Base-by-base conservation (phyloP, 768 basidiomycete genomes). In the Suillus luteus region DNA sequence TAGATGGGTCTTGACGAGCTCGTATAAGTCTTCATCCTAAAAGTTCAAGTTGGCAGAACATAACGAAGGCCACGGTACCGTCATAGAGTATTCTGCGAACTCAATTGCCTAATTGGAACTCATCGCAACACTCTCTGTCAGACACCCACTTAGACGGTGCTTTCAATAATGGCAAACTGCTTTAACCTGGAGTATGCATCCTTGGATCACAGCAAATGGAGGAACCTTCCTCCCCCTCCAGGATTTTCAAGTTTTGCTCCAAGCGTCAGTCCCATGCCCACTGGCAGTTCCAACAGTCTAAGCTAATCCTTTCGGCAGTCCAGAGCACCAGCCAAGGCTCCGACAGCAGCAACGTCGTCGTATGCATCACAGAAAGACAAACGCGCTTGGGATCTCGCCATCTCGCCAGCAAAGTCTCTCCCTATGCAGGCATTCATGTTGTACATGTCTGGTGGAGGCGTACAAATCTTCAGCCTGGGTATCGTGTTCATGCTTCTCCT, bases 341-440 rank as follows among this genome's bases (percentile, higher is more conserved):
- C 70, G 52, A 62, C 76, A 0, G 68, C 75, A 0, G 68, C 76
- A 19, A 69, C 81, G 0, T 76, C 83, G 5, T 85, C 86, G 4
- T 87, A 92, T 68, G 84, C 89, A 66, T 74, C 77, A 27, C 79
- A 95, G 64, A 93, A 93, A 72, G 85, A 85, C 66, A 88, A 84
- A 70, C 87, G 92, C 33, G 93, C 93, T 49, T 93, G 93, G 91
- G 92, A 94, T 66, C 81, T 92, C 48, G 93, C 93, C 44, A 84
- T 89, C 57, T 80, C 85, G 4, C 95, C 95, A 1, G 93, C 92
- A 40, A 97, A 98, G 76, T 87, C 88, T 15, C 82, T 98, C 33
- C 95, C 95, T 4, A 97, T 97, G 96, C 95, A 98, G 72, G 94
- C 90, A 5, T 91, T 98, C 79, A 98, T 98, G 96, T 83, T 98